Percentiles rank a stretch among this genome's conserved stretches.
Conservation (phyloP, 1,284 basidiomycete species). For the Leccinum griseonigrum region DNA sequence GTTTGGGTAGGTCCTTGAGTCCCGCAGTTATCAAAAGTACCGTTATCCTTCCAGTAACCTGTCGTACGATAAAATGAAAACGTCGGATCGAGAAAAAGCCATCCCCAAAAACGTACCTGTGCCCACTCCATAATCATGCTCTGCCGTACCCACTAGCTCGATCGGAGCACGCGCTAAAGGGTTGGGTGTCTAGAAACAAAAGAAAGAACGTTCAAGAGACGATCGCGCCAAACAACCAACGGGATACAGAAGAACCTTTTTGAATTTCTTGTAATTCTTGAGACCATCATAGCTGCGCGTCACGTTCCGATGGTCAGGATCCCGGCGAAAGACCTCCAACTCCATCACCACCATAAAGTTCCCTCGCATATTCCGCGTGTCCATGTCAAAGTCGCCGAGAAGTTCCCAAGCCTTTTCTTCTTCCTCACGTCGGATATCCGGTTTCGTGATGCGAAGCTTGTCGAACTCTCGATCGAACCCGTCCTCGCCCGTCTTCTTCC, state of each 20-base stretch:
- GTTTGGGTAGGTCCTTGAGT: constrained; percentile 18
- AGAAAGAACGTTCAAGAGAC: neutral
- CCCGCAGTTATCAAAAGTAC: constrained; percentile 13
- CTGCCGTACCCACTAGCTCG: constrained; percentile 51
- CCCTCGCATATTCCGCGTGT: constrained; percentile 62
- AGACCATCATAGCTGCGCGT: constrained; percentile 49
- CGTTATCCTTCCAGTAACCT: constrained; percentile 55
- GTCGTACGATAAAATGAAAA: constrained; percentile 1
- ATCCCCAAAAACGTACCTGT: constrained; percentile 37
- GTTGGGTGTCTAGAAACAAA: constrained; percentile 29
- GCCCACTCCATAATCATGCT: constrained; percentile 57
- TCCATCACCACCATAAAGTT: constrained; percentile 88
- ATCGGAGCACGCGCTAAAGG: constrained; percentile 39
- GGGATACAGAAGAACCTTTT: constrained; percentile 50
- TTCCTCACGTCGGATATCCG: constrained; percentile 44
- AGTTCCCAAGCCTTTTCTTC: constrained; percentile 60
- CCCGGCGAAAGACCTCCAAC: constrained; percentile 48
- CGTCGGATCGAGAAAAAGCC: constrained; percentile 1
- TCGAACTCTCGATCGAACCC: constrained; percentile 85
- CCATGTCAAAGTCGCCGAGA: constrained; percentile 66
- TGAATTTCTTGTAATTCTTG: constrained; percentile 87
- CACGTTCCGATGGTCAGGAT: constrained; percentile 14
- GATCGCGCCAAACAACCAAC: neutral
- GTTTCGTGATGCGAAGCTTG: constrained; percentile 72
- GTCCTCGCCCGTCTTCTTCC: constrained; percentile 71